Evolutionary conservation across 2,329 filamentous ascomycete species (phyloP).

Genomic region (Scedosporium dehoogii): DNA sequence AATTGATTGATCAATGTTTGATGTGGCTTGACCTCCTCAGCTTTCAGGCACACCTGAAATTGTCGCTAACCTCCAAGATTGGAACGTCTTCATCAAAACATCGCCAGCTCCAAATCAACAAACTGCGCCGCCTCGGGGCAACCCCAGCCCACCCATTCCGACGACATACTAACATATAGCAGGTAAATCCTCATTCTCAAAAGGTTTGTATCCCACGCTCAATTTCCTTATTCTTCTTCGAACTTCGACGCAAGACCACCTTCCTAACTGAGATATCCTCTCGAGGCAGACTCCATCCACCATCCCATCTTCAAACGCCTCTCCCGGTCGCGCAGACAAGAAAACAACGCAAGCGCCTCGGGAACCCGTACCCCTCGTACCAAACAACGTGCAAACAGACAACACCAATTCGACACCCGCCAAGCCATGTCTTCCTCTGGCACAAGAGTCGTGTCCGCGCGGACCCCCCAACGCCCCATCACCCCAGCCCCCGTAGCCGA

Average conservation of each 20-base stretch:
- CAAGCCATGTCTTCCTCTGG: background rate
- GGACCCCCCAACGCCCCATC: slow-evolving; percentile 31
- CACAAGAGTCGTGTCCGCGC: slow-evolving; percentile 14
- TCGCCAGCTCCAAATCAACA: background rate
- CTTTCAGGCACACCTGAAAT: background rate
- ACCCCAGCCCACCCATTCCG: background rate
- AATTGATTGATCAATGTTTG: background rate
- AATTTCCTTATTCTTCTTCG: background rate
- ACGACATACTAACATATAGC: background rate
- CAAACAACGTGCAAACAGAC: background rate
- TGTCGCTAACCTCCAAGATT: background rate
- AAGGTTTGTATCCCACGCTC: background rate
- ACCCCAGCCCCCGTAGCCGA: slow-evolving; percentile 28
- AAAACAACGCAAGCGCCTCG: no score
- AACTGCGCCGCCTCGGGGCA: background rate
- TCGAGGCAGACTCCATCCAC: background rate
- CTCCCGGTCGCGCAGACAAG: no score
- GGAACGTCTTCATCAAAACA: background rate
- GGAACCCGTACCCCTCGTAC: background rate
- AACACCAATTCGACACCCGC: background rate
- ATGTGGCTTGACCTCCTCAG: background rate
- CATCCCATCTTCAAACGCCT: no score
- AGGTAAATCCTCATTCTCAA: background rate
- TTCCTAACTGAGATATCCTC: background rate
- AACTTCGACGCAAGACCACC: background rate